A percentile compares a stretch with the other conserved stretches of the same genome.
Conservation (phyloP, 352 stramenopile species). For the Pythium rhizo-oryzae region DNA sequence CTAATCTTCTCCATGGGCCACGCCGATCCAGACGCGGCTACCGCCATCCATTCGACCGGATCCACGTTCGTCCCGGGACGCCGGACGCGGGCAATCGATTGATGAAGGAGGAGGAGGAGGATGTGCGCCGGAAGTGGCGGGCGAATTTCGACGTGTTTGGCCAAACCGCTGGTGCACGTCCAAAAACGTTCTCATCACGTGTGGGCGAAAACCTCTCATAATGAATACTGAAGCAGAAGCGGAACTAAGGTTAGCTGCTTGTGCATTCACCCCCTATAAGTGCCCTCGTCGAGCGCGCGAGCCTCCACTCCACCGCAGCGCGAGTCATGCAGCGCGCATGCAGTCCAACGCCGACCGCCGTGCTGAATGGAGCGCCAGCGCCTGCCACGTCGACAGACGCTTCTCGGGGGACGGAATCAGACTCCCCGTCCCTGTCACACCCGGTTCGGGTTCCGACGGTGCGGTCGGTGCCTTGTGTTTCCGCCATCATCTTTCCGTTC, state of each 20-base stretch:
- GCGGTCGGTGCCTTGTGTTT: constrained; percentile 15
- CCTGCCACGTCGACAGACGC: too few species aligned
- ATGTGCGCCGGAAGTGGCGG: neutral
- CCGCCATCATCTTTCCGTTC: constrained; percentile 16
- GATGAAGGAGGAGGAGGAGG: neutral
- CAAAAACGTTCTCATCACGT: constrained; percentile 8
- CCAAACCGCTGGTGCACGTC: constrained; percentile 17
- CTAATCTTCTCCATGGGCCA: too few species aligned
- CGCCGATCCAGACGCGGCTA: too few species aligned
- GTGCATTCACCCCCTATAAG: too few species aligned
- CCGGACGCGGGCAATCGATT: neutral
- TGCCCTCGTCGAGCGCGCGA: too few species aligned
- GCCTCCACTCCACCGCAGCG: too few species aligned
- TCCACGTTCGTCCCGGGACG: neutral
- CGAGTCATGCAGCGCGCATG: too few species aligned
- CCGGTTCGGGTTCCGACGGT: constrained; percentile 15
- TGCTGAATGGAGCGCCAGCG: too few species aligned
- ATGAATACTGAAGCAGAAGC: constrained; percentile 16
- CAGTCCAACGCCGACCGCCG: too few species aligned
- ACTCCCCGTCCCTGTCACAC: neutral
- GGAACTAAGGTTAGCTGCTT: neutral
- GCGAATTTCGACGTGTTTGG: constrained; percentile 14
- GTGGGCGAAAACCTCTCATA: constrained; percentile 2
- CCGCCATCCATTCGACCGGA: too few species aligned
- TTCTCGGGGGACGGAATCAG: neutral